phyloP scores from a whole-genome alignment of 140 eudicot species.

The Stevia rebaudiana region DNA sequence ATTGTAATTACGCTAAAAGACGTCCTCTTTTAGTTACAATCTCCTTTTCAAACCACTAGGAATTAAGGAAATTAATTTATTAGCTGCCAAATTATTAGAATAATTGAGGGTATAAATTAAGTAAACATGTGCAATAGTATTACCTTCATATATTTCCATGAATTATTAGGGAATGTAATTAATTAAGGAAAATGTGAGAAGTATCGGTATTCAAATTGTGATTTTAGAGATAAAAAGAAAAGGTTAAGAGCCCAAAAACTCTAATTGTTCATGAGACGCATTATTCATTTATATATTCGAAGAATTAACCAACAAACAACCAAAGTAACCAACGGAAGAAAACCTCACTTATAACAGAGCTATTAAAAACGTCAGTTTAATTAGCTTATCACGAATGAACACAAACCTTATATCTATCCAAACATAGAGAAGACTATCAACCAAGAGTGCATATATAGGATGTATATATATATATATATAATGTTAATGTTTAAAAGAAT shows the following conservation, averaged over 20 bases:
- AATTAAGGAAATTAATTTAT: constrained; percentile 2
- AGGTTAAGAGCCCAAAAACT: neutral
- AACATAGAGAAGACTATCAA: no score
- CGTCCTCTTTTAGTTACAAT: constrained; percentile 9
- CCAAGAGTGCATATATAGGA: no score
- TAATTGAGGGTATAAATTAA: constrained; percentile 9
- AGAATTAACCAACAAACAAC: no score
- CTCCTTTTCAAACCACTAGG: constrained; percentile 22
- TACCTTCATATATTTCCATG: constrained; percentile 2
- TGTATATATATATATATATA: constrained; percentile 6
- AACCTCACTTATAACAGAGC: no score
- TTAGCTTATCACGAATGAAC: no score
- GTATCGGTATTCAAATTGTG: neutral
- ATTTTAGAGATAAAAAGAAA: neutral
- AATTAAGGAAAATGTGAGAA: neutral
- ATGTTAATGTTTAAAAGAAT: neutral
- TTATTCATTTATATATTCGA: neutral
- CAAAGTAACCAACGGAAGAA: no score
- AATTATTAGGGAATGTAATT: neutral
- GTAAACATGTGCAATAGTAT: no score
- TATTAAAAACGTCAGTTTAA: no score
- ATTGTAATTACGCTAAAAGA: constrained; percentile 13
- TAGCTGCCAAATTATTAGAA: constrained; percentile 15
- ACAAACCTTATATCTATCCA: no score
- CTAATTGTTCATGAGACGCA: neutral